phyloP scores from a whole-genome alignment of 2,329 filamentous ascomycete genomes.

The Aspergillus arachidicola region DNA sequence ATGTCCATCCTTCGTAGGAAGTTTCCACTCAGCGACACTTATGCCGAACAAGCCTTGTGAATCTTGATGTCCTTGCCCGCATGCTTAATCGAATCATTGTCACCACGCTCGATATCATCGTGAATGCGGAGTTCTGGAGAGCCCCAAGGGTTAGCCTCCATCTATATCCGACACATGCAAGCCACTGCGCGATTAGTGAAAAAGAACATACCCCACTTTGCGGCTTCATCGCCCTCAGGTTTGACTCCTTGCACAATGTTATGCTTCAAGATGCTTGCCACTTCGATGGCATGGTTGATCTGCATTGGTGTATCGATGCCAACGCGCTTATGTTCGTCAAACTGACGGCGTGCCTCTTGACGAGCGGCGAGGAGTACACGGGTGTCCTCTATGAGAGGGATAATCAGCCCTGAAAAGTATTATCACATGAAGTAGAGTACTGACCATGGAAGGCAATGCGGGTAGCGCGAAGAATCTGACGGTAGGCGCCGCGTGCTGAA shows the following conservation, averaged over 20 bases:
- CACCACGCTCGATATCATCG: conserved; percentile 83
- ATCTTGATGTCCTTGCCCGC: conserved; percentile 44
- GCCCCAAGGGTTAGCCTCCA: conserved; percentile 14
- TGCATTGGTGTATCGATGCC: conserved; percentile 62
- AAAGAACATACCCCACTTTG: conserved; percentile 38
- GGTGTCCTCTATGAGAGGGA: conserved; percentile 63
- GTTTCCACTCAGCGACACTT: conserved; percentile 1
- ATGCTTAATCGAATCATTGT: conserved; percentile 87
- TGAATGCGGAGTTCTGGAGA: conserved; percentile 79
- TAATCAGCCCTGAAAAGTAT: conserved; percentile 12
- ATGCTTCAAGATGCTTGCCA: conserved; percentile 75
- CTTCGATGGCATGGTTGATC: conserved; percentile 78
- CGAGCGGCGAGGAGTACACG: conserved; percentile 71
- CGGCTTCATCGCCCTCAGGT: conserved; percentile 33
- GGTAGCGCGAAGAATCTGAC: conserved; percentile 77
- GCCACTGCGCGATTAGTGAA: background rate
- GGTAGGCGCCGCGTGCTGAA: conserved; percentile 75
- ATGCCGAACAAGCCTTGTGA: conserved; percentile 46
- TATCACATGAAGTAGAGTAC: conserved; percentile 9
- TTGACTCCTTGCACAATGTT: conserved; percentile 84
- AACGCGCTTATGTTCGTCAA: conserved; percentile 67
- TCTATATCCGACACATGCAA: background rate
- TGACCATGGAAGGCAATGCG: conserved; percentile 80
- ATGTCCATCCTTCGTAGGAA: conserved; percentile 5
- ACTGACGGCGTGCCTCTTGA: conserved; percentile 70